Base-by-base conservation (phyloP, 371 early-diverging fungal genomes). In the Mucor sp. region DNA sequence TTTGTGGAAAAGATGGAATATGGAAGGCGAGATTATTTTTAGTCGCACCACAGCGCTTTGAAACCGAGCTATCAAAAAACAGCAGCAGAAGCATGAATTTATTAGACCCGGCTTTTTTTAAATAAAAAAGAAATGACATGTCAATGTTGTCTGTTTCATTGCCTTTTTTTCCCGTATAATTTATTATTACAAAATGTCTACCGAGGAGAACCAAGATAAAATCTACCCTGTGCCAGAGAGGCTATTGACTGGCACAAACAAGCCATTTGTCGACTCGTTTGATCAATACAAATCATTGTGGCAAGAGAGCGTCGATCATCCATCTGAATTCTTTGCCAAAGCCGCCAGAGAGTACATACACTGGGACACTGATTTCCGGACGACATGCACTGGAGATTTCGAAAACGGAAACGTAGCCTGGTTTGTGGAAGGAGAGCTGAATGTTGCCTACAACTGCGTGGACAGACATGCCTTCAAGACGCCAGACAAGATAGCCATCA, bases 391-490 rank as follows among this genome's bases (percentile, higher is more conserved):
- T 28, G 94, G 94, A 28, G 73, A 82, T 27, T 89, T 96, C 59
- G 69, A 83, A 5, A 78, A 84, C 32, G 96, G 95, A 60, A 88
- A 95, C 72, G 87, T 94, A 57, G 87, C 90, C 60, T 99, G 98
- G 97, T 99, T 98, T 85, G 81, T 87, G 19, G 95, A 94, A 60
- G 99, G 99, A 41, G 83, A 91, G 74, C 78, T 99, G 67, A 99
- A 99, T 79, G 95, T 94, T 15, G 89, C 93, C 41, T 95, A 95
- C 86, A 99, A 99, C 86, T 97, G 97, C 83, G 91, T 99, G 30
- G 99, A 99, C 74, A 93, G 98, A 50, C 96, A 97, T 83, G 97
- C 95, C 35, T 59, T 80, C 28, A 59, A 77, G 30, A 84, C 86
- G 53, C 94, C 94, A 17, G 74, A 86, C 72, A 86, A 86, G 25